Conservation (phyloP, 257 asterid species). For the Anisodus tanguticus region DNA sequence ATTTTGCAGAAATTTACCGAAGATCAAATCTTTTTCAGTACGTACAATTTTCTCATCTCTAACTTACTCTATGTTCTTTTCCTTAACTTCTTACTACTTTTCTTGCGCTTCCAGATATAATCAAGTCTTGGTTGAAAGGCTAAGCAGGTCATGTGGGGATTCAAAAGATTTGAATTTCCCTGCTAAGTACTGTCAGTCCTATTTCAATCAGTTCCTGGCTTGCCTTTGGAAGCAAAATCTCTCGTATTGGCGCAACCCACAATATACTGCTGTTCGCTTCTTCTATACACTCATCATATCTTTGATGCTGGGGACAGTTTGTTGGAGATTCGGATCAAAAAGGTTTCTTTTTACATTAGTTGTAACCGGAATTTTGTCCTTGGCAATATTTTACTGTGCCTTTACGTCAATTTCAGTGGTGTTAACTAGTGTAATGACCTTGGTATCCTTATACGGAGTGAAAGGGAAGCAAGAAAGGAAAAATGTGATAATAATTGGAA, state of each 20-base stretch:
- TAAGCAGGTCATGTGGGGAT: constrained; percentile 70
- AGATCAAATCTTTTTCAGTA: constrained; percentile 75
- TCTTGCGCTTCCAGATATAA: constrained; percentile 58
- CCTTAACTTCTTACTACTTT: constrained; percentile 25
- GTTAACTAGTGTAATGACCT: not conserved
- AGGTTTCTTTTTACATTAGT: constrained; percentile 52
- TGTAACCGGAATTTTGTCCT: constrained; percentile 8
- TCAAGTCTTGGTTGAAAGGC: constrained; percentile 72
- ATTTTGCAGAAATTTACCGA: constrained; percentile 88
- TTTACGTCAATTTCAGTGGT: not conserved
- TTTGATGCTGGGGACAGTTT: constrained; percentile 87
- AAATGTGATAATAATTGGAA: not conserved
- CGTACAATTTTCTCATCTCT: constrained; percentile 30
- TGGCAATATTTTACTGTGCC: not conserved
- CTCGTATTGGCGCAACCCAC: constrained; percentile 98
- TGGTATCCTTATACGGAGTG: not conserved
- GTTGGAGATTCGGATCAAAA: constrained; percentile 91
- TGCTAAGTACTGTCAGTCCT: constrained; percentile 68
- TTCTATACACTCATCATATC: constrained; percentile 87
- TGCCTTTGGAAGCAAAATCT: constrained; percentile 95
- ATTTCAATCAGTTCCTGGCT: constrained; percentile 67
- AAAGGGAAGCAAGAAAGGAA: not conserved
- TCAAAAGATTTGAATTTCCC: constrained; percentile 77
- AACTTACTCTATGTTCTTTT: constrained; percentile 4
- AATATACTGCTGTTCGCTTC: constrained; percentile 93